Percentiles rank a stretch among this genome's conserved stretches.
Evolutionary conservation across 2,329 filamentous ascomycete genomes (phyloP).

Genomic region (Monascus ruber): DNA sequence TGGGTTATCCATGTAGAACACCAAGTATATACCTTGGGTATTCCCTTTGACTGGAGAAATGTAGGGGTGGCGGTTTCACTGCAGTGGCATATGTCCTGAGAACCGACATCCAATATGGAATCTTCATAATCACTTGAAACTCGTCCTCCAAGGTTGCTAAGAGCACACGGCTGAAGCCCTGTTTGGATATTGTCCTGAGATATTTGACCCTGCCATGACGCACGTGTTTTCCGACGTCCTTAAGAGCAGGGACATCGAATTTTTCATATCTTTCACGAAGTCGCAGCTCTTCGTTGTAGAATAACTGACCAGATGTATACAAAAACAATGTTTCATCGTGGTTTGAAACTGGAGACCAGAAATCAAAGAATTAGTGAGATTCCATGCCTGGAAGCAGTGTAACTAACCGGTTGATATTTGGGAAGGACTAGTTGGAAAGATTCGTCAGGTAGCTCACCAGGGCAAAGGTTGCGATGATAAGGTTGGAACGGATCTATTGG

Average conservation of each 20-base stretch:
- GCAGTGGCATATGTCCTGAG: slow-evolving; percentile 10
- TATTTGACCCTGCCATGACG: slow-evolving; percentile 4
- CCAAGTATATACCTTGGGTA: slow-evolving; percentile 13
- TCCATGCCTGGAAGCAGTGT: no score
- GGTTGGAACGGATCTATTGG: no score
- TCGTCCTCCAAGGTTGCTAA: slow-evolving; percentile 13
- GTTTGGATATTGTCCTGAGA: slow-evolving; percentile 7
- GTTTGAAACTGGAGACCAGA: no score
- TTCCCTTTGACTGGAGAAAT: slow-evolving; percentile 11
- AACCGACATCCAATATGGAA: slow-evolving; percentile 11
- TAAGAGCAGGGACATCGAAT: slow-evolving; percentile 7
- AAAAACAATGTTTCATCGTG: slow-evolving; percentile 5
- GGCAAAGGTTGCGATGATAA: no score
- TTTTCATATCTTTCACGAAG: slow-evolving; percentile 6
- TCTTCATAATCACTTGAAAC: slow-evolving; percentile 10
- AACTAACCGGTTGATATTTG: no score
- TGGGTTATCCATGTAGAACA: slow-evolving; percentile 11
- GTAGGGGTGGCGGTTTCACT: slow-evolving; percentile 14
- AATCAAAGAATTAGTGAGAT: no score
- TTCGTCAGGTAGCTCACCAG: no score
- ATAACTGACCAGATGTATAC: slow-evolving; percentile 8
- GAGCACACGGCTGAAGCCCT: slow-evolving; percentile 13
- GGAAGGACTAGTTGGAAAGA: no score
- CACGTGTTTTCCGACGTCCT: slow-evolving; percentile 3
- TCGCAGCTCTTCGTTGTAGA: slow-evolving; percentile 8